phyloP scores from a whole-genome alignment of 768 basidiomycete genomes.

The Serpula lacrymans region DNA sequence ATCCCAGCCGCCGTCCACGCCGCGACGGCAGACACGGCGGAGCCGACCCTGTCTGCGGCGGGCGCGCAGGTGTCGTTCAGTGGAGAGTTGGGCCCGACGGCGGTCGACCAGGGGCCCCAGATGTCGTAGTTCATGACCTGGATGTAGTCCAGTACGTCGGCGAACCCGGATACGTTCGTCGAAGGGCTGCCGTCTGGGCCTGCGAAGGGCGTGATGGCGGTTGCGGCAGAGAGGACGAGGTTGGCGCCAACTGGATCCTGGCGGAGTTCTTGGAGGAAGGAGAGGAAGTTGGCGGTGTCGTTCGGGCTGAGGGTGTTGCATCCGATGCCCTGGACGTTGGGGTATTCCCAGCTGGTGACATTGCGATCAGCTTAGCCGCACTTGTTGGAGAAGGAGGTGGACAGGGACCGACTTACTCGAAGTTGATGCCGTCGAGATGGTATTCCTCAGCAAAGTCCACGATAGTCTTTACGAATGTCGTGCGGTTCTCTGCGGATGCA shows the following conservation, averaged over 20 bases:
- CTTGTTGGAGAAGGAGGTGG: background rate
- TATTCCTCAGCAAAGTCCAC: constrained; percentile 45
- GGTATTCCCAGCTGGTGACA: constrained; percentile 78
- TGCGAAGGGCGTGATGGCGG: constrained; percentile 61
- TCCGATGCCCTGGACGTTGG: constrained; percentile 58
- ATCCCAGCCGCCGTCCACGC: constrained; percentile 80
- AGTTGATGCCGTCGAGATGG: constrained; percentile 61
- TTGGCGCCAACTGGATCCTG: constrained; percentile 46
- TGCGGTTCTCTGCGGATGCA: constrained; percentile 50
- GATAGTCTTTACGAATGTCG: constrained; percentile 54
- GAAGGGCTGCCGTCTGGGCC: constrained; percentile 54
- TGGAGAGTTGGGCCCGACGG: constrained; percentile 81
- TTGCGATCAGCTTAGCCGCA: constrained; percentile 2
- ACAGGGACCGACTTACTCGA: constrained; percentile 46
- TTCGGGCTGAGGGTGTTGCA: constrained; percentile 61
- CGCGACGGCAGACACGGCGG: constrained; percentile 68
- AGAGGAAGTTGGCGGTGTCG: constrained; percentile 78
- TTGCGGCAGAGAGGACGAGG: constrained; percentile 71
- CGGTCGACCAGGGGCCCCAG: constrained; percentile 47
- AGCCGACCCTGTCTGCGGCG: constrained; percentile 57
- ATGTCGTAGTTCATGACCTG: constrained; percentile 73
- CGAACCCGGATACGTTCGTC: constrained; percentile 63
- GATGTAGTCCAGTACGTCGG: constrained; percentile 71
- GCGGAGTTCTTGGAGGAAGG: constrained; percentile 72
- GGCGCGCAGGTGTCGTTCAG: constrained; percentile 74